Conservation (phyloP, 306 rosid genomes). For the Sicyos edulis region DNA sequence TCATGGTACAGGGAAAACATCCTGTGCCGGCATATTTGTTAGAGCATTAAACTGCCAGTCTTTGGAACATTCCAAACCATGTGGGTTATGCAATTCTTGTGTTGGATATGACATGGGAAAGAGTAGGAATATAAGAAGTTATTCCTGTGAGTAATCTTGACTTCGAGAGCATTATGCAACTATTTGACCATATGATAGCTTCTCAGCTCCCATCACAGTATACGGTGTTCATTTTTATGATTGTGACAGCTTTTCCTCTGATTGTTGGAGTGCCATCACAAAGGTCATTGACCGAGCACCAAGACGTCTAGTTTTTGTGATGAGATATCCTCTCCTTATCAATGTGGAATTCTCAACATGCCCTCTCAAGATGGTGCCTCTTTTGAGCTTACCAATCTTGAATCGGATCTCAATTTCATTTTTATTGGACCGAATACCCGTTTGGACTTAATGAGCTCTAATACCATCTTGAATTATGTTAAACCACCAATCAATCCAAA, state of each 20-base stretch:
- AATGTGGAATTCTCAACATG: too few species aligned
- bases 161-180: slow-evolving; percentile 74
- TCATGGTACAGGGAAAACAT: slow-evolving; percentile 92
- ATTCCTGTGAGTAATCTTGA: slow-evolving; percentile 88
- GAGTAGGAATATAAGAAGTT: slow-evolving; percentile 68
- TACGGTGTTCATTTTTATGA: slow-evolving; percentile 85
- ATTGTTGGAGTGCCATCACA: slow-evolving; percentile 89
- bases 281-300: slow-evolving; percentile 99
- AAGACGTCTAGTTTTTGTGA: slow-evolving; percentile 89
- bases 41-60: slow-evolving; percentile 93
- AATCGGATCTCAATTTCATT: too few species aligned
- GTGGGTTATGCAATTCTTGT: slow-evolving; percentile 92
- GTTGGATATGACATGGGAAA: slow-evolving; percentile 69
- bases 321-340: too few species aligned
- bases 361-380: too few species aligned
- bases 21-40: slow-evolving; percentile 82
- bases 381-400: too few species aligned
- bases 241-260: slow-evolving; percentile 69
- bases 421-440: too few species aligned
- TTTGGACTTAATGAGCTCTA: too few species aligned
- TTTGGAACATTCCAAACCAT: slow-evolving; percentile 70
- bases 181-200: slow-evolving; percentile 67
- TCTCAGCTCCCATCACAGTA: slow-evolving; percentile 71
- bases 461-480: too few species aligned
- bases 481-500: too few species aligned